Conservation (phyloP, 495 filamentous ascomycete genomes). For the Penicillium chermesinum region DNA sequence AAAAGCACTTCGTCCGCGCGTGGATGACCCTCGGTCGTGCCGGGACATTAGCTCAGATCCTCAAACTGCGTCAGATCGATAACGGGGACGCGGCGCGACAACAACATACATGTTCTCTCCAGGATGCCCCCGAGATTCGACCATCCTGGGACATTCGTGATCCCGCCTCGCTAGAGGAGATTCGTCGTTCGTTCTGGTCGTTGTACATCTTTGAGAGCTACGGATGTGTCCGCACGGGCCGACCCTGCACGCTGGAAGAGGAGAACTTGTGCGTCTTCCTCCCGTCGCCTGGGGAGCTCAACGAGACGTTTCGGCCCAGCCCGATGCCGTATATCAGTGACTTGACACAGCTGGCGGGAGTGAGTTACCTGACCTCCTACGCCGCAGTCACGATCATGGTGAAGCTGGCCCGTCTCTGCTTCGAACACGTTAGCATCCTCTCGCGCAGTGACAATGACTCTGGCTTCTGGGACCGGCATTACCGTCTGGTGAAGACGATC, state of each 20-base stretch:
- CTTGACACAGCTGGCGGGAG: neutral
- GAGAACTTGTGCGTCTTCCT: neutral
- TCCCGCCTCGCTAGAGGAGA: conserved; percentile 5
- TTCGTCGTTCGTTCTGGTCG: conserved; percentile 8
- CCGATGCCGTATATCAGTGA: conserved; percentile 2
- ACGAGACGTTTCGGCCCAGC: conserved; percentile 1
- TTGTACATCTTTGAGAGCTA: conserved; percentile 10
- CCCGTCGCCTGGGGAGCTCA: conserved; percentile 1
- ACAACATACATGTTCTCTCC: neutral
- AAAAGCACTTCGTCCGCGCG: conserved; percentile 13
- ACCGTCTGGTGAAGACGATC: conserved; percentile 3
- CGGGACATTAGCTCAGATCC: conserved; percentile 6
- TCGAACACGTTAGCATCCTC: conserved; percentile 2
- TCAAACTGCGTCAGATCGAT: conserved; percentile 2
- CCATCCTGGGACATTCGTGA: neutral
- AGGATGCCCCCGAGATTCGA: neutral
- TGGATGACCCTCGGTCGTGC: conserved; percentile 19
- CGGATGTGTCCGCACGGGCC: neutral
- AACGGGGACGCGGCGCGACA: conserved; percentile 1
- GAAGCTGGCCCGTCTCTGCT: conserved; percentile 2
- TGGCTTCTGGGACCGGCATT: conserved; percentile 3
- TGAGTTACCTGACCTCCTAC: conserved; percentile 1
- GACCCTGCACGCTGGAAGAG: conserved; percentile 3
- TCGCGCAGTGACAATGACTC: conserved; percentile 1
- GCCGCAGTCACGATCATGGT: conserved; percentile 3